Evolutionary conservation across 257 asterid genomes (phyloP), one percentile per base, ranked within the genome.

Genomic region (Nicotiana obtusifolia): DNA sequence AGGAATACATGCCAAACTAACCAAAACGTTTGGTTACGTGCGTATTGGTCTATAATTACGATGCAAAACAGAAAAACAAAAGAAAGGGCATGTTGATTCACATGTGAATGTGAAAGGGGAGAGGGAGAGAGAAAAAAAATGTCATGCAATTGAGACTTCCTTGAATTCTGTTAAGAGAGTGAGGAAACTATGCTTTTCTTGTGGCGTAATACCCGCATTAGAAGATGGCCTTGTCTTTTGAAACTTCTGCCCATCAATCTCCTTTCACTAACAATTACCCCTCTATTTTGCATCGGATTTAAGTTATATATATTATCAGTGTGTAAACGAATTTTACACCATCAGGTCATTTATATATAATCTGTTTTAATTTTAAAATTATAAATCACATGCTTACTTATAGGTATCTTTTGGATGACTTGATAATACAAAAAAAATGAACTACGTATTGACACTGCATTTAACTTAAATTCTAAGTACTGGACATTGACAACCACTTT

Each of bases 111-210:
- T 65, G 75, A 65, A 65, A 65, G 77, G 52, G 49, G 13, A 19
- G 19, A 31, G 64, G 57, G 49, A 9, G 13, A 41, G 49, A 41
- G 49, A 41, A 30, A 41, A 41, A 41, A 9, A 9, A 41, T 76
- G 82, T 86, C 89, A 86, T 86, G 82, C 88, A 87, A 84, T 82
- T 60, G 89, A 76, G 82, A 84, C 88, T 82, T 77, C 71, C 82
- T 80, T 84, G 44, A 76, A 37, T 30, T 84, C 76, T 82, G 89
- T 87, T 87, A 84, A 65, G 79, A 80, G 47, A 56, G 69, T 76
- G 81, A 78, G 37, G 24, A 78, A 81, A 54, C 11, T 86, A 73
- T 86, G 79, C 87, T 78, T 84, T 84, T 84, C 86, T 84, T 84
- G 78, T 82, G 88, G 85, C 88, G 85, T 80, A 87, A 82, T 87